These are phyloP conservation scores for Suhomyces wounanorum DNA, from an alignment of 1,139 yeast species.

Conservation along the genomic window DNA sequence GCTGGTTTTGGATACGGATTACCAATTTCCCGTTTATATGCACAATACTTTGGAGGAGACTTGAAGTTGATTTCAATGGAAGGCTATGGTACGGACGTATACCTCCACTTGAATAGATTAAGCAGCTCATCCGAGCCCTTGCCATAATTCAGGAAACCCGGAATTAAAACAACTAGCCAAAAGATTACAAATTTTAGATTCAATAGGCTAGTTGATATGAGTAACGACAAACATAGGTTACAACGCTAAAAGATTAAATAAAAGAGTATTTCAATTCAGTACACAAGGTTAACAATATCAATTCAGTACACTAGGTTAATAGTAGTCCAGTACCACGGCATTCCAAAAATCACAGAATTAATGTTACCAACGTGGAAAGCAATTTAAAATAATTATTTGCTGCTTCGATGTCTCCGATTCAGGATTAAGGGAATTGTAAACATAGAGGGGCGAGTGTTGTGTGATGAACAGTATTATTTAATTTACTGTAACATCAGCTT, in stretches of 20 bases:
- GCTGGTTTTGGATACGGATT: slow-evolving; percentile 94
- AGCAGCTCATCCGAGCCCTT: slow-evolving; percentile 50
- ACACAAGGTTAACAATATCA: too few relatives aligned
- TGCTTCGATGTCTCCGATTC: too few relatives aligned
- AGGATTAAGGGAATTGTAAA: too few relatives aligned
- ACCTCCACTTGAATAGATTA: slow-evolving; percentile 71
- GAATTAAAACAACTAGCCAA: neutral
- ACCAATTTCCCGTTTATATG: slow-evolving; percentile 82
- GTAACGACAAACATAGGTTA: neutral
- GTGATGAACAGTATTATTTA: too few relatives aligned
- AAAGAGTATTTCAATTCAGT: neutral
- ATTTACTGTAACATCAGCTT: neutral
- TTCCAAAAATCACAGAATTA: too few relatives aligned
- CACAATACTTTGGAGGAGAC: slow-evolving; percentile 92
- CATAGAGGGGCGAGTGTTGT: too few relatives aligned
- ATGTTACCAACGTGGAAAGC: too few relatives aligned
- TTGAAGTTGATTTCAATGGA: slow-evolving; percentile 86
- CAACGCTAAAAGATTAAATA: neutral
- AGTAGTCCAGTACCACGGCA: too few relatives aligned
- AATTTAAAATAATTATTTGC: too few relatives aligned
- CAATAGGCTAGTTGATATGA: neutral
- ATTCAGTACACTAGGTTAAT: neutral
- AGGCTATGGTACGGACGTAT: slow-evolving; percentile 93
- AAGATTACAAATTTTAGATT: neutral
- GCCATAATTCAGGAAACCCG: slow-evolving; percentile 24